Conservation (phyloP, 108 stramenopile species). For the Mediolabrus comicus region DNA sequence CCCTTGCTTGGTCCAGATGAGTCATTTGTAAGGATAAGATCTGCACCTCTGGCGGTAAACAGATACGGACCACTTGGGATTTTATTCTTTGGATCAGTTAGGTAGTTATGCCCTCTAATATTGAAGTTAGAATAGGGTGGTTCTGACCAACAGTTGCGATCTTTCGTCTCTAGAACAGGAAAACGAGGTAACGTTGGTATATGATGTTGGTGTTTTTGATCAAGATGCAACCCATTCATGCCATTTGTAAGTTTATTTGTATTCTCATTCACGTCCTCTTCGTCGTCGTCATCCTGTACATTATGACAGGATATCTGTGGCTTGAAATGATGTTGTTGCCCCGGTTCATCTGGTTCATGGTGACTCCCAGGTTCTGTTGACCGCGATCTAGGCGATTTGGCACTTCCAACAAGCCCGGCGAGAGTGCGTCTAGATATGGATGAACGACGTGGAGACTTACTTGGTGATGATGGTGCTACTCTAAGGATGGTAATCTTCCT, state of each 20-base stretch:
- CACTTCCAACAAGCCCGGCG: background rate
- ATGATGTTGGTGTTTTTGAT: no score
- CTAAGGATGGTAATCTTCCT: background rate
- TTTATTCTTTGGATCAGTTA: constrained; percentile 67
- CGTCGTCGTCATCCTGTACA: background rate
- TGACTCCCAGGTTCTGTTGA: background rate
- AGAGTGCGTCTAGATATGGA: background rate
- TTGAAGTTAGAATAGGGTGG: constrained; percentile 54
- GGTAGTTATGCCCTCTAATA: constrained; percentile 69
- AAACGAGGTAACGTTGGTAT: constrained; percentile 29
- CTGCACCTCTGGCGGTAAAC: constrained; percentile 66
- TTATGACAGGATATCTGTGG: background rate
- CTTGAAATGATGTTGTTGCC: background rate
- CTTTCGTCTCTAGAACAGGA: constrained; percentile 35
- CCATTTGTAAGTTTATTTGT: background rate
- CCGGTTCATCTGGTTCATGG: background rate
- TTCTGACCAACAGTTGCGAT: constrained; percentile 78
- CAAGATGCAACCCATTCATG: background rate
- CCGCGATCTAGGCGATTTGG: background rate
- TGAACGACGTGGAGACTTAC: background rate
- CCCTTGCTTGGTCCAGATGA: constrained; percentile 11
- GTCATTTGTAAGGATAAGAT: constrained; percentile 76
- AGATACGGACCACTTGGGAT: constrained; percentile 58
- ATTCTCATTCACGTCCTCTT: background rate
- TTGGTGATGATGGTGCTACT: background rate